Conservation (phyloP, 2,329 filamentous ascomycete species). For the Colletotrichum tofieldiae region DNA sequence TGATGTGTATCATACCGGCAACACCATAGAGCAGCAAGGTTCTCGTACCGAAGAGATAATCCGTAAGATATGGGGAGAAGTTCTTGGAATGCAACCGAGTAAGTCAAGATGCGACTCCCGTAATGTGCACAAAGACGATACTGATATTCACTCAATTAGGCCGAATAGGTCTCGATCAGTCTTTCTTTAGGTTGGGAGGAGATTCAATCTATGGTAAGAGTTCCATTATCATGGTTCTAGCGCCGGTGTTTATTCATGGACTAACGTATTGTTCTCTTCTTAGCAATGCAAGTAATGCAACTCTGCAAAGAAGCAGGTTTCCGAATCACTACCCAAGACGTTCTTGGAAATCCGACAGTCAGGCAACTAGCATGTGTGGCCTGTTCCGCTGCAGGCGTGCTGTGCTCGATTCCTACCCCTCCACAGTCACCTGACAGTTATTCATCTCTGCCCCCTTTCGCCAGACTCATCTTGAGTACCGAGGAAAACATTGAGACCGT, state of each 20-base stretch:
- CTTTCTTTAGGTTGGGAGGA: conserved; percentile 74
- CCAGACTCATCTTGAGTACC: too few relatives aligned
- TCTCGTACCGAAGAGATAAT: conserved; percentile 16
- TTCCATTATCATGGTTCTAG: too few relatives aligned
- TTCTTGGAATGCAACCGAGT: conserved; percentile 54
- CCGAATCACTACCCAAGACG: conserved; percentile 55
- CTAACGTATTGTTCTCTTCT: not conserved
- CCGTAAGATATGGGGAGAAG: conserved; percentile 52
- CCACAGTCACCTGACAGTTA: not conserved
- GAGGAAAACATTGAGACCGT: conserved; percentile 44
- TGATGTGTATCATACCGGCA: not conserved
- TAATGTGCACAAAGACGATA: not conserved
- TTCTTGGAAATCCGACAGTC: conserved; percentile 27
- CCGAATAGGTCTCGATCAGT: conserved; percentile 66
- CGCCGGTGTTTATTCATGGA: too few relatives aligned
- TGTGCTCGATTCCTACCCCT: not conserved
- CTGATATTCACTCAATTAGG: not conserved
- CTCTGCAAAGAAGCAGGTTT: conserved; percentile 71
- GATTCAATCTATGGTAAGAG: conserved; percentile 53
- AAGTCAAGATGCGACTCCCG: not conserved
- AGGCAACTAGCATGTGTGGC: not conserved
- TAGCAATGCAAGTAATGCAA: conserved; percentile 58
- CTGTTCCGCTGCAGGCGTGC: too few relatives aligned
- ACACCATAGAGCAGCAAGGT: not conserved
- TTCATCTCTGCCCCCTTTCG: not conserved